These are phyloP conservation scores for Jamesozyma lodderae DNA, from an alignment of 805 yeast species.

Conservation along the genomic window DNA sequence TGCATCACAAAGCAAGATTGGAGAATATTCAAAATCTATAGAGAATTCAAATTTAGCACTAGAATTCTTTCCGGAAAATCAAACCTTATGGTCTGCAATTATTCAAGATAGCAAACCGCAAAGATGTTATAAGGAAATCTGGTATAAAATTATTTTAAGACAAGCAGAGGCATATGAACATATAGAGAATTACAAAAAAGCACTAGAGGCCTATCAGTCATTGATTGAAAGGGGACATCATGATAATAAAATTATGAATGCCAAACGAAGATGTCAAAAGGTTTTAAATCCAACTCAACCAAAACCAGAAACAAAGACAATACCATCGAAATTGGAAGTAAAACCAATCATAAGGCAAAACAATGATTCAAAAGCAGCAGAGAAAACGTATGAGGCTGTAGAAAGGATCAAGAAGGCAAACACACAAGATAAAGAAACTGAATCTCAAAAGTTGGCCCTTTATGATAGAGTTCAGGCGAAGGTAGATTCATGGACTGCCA, in stretches of 20 bases:
- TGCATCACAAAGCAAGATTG: conserved; percentile 54
- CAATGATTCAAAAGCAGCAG: background rate
- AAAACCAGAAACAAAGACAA: conserved; percentile 2
- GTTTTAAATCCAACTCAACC: conserved; percentile 46
- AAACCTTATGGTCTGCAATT: conserved; percentile 37
- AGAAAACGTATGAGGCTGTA: conserved; percentile 33
- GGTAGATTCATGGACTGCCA: conserved; percentile 55
- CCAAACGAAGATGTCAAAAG: conserved; percentile 66
- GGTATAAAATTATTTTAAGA: conserved; percentile 58
- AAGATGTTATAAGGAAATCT: conserved; percentile 44
- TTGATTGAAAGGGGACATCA: conserved; percentile 63
- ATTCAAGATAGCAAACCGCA: conserved; percentile 29
- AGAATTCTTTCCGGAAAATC: conserved; percentile 25
- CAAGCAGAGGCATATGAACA: conserved; percentile 82
- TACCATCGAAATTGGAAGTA: conserved; percentile 9
- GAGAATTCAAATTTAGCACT: conserved; percentile 27
- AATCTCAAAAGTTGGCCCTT: conserved; percentile 49
- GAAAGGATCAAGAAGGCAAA: conserved; percentile 43
- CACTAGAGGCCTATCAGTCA: conserved; percentile 51
- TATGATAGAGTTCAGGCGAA: conserved; percentile 53
- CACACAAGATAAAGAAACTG: conserved; percentile 34
- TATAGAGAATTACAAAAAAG: conserved; percentile 57
- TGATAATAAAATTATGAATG: conserved; percentile 60
- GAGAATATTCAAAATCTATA: conserved; percentile 43
- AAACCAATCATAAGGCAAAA: background rate